These are phyloP conservation scores for Vigna hirtella DNA, from an alignment of 306 rosid species.

Conservation along the genomic window DNA sequence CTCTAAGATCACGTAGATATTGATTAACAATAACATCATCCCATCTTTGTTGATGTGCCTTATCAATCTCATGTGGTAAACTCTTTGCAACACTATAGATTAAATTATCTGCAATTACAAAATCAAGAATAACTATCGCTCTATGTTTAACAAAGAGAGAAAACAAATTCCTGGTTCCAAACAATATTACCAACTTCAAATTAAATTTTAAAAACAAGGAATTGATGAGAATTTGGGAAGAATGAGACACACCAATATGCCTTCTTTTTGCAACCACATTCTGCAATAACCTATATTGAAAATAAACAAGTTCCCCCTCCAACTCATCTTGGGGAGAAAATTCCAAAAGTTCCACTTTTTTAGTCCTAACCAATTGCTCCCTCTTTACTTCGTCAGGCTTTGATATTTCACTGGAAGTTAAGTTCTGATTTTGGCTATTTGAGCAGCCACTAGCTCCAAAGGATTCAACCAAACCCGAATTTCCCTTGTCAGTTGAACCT, in stretches of 20 bases:
- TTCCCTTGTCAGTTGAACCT: slow-evolving; percentile 59
- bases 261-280: slow-evolving; percentile 67
- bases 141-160: background rate
- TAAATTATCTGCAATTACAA: slow-evolving; percentile 73
- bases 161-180: too few relatives aligned
- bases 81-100: slow-evolving; percentile 64
- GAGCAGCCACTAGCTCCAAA: slow-evolving; percentile 58
- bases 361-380: slow-evolving; percentile 60
- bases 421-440: slow-evolving; percentile 54
- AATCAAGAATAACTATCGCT: slow-evolving; percentile 20
- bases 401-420: slow-evolving; percentile 49
- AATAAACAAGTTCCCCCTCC: slow-evolving; percentile 87
- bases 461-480: slow-evolving; percentile 53
- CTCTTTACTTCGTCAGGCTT: slow-evolving; percentile 52
- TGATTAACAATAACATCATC: slow-evolving; percentile 83
- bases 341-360: slow-evolving; percentile 54
- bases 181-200: slow-evolving; percentile 7
- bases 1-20: slow-evolving; percentile 81
- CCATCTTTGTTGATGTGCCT: slow-evolving; percentile 73
- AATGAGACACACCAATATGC: slow-evolving; percentile 62
- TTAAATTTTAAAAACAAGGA: background rate
- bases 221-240: slow-evolving; percentile 26
- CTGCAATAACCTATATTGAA: slow-evolving; percentile 73
- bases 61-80: slow-evolving; percentile 82
- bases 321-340: slow-evolving; percentile 80